Evolutionary conservation across 1,284 basidiomycete species (phyloP).

Genomic region (Peniophora sp.): DNA sequence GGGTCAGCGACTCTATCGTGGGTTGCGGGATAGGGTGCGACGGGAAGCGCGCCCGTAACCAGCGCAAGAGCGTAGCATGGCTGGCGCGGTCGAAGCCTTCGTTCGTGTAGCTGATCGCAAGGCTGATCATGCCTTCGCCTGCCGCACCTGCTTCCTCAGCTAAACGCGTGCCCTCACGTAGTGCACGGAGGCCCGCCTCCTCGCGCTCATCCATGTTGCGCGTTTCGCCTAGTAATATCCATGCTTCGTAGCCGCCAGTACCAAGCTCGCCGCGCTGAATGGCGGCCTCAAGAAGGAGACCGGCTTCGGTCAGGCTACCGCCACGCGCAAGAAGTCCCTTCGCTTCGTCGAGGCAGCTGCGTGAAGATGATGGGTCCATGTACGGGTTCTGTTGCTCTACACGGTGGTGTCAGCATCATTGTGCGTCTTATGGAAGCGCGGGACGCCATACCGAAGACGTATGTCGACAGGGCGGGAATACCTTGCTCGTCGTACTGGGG

Average conservation of each 20-base stretch:
- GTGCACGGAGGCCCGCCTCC: constrained; percentile 70
- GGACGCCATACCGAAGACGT: constrained; percentile 73
- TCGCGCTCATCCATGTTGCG: constrained; percentile 96
- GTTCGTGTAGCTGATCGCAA: constrained; percentile 97
- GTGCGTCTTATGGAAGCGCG: no score
- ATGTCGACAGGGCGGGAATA: constrained; percentile 60
- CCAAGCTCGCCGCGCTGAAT: constrained; percentile 75
- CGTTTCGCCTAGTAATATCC: constrained; percentile 90
- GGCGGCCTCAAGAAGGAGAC: constrained; percentile 80
- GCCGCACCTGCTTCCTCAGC: constrained; percentile 56
- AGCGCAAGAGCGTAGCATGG: constrained; percentile 82
- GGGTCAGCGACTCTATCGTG: constrained; percentile 48
- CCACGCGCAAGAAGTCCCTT: constrained; percentile 71
- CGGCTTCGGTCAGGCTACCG: constrained; percentile 81
- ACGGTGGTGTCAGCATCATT: neutral
- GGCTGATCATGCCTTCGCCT: constrained; percentile 79
- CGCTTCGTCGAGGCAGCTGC: constrained; percentile 59
- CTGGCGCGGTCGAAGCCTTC: constrained; percentile 89
- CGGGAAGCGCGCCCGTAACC: constrained; percentile 79
- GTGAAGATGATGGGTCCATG: constrained; percentile 40
- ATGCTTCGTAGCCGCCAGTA: constrained; percentile 81
- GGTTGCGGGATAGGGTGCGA: constrained; percentile 49
- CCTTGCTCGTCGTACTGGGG: constrained; percentile 65
- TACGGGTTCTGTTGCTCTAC: constrained; percentile 67
- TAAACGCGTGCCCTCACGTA: constrained; percentile 57